Percentiles rank a stretch among this genome's conserved stretches.
phyloP scores from a whole-genome alignment of 306 rosid species.

The Malus domestica region ASM211411v1 NC_041797.1:4157501-4158000 shows the following conservation, averaged over 20 bases:
- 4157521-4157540: conserved; percentile 26
- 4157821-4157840: background rate
- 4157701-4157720: background rate
- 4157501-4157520: conserved; percentile 54
- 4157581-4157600: conserved; percentile 66
- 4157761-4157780: background rate
- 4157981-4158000: too few relatives aligned
- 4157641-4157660: background rate
- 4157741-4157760: background rate
- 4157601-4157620: conserved; percentile 66
- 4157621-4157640: background rate
- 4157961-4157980: too few relatives aligned
- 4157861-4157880: background rate
- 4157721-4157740: background rate
- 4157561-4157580: conserved; percentile 80
- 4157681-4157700: conserved; percentile 9
- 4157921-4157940: background rate
- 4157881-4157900: background rate
- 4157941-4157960: background rate
- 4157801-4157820: background rate
- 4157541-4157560: conserved; percentile 74
- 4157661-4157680: background rate
- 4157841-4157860: background rate
- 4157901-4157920: background rate
- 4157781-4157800: background rate